A percentile compares a stretch with the other conserved stretches of the same genome.
Conservation (phyloP, 2,329 filamentous ascomycete genomes). For the Nigrograna mackinnonii region DNA sequence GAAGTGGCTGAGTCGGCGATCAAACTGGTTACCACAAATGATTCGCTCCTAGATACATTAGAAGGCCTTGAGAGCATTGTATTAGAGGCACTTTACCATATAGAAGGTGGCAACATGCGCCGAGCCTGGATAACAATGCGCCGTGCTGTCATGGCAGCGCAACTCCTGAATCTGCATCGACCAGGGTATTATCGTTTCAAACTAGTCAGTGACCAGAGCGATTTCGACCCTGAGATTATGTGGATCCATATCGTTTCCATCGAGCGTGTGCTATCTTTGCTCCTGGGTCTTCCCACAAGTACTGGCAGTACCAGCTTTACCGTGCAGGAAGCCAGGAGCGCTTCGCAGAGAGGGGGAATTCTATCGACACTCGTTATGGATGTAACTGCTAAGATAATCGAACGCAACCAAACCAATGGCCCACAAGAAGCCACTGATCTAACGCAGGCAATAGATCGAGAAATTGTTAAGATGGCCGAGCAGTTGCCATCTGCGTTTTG, state of each 20-base stretch:
- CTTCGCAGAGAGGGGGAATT: not conserved
- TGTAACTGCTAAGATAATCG: not conserved
- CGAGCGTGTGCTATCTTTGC: not conserved
- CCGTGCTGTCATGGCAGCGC: slow-evolving; percentile 42
- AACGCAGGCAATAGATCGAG: not conserved
- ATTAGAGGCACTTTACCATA: slow-evolving; percentile 42
- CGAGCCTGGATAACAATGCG: slow-evolving; percentile 41
- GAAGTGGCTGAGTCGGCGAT: not conserved
- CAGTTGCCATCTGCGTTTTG: not conserved
- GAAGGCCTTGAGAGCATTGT: slow-evolving; percentile 47
- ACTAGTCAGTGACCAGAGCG: not conserved
- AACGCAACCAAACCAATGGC: not conserved
- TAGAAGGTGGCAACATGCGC: slow-evolving; percentile 43
- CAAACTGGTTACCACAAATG: not conserved
- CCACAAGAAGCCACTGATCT: not conserved
- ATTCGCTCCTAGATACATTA: slow-evolving; percentile 22
- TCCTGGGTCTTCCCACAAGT: not conserved
- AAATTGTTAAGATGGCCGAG: not conserved
- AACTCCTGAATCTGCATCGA: slow-evolving; percentile 46
- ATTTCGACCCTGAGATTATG: not conserved
- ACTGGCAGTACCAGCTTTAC: not conserved
- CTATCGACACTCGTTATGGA: not conserved
- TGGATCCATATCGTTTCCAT: slow-evolving; percentile 1
- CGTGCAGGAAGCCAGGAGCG: not conserved
- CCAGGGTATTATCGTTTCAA: not conserved